Evolutionary conservation across 2,329 filamentous ascomycete genomes (phyloP).

Genomic region (Penicillium rolfsii): DNA sequence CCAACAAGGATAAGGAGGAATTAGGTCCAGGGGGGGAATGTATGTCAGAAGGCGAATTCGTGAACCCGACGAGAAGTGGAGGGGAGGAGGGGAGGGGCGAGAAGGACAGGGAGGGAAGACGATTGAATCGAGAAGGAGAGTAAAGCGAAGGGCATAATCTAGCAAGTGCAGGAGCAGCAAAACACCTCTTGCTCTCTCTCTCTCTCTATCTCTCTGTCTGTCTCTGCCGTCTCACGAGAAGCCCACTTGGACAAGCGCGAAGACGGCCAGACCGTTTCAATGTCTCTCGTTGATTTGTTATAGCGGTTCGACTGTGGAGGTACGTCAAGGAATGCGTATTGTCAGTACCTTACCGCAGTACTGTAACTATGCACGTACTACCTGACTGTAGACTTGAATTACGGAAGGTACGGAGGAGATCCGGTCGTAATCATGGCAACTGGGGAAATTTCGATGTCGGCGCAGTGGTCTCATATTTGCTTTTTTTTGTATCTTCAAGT

Average conservation of each 20-base stretch:
- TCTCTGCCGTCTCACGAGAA: conserved; percentile 27
- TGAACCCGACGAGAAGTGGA: conserved; percentile 2
- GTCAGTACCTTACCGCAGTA: neutral
- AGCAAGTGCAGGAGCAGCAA: conserved; percentile 6
- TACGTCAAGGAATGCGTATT: neutral
- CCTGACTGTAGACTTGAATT: neutral
- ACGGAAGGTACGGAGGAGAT: neutral
- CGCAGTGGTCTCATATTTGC: neutral
- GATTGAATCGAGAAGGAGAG: neutral
- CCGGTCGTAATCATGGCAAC: neutral
- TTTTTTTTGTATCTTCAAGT: neutral
- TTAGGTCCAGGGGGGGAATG: neutral
- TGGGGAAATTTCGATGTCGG: neutral
- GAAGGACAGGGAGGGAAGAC: conserved; percentile 9
- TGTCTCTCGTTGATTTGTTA: neutral
- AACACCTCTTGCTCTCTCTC: conserved; percentile 11
- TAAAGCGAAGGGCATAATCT: neutral
- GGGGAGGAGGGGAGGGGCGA: conserved; percentile 4
- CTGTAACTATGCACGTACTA: too few species aligned
- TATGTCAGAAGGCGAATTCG: conserved; percentile 6
- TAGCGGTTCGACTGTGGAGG: neutral
- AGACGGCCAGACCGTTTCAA: neutral
- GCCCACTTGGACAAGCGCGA: conserved; percentile 13
- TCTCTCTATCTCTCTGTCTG: too few species aligned
- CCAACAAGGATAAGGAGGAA: neutral